Evolutionary conservation across 2,329 filamentous ascomycete species (phyloP).

Genomic region (Pyrenophora seminiperda): DNA sequence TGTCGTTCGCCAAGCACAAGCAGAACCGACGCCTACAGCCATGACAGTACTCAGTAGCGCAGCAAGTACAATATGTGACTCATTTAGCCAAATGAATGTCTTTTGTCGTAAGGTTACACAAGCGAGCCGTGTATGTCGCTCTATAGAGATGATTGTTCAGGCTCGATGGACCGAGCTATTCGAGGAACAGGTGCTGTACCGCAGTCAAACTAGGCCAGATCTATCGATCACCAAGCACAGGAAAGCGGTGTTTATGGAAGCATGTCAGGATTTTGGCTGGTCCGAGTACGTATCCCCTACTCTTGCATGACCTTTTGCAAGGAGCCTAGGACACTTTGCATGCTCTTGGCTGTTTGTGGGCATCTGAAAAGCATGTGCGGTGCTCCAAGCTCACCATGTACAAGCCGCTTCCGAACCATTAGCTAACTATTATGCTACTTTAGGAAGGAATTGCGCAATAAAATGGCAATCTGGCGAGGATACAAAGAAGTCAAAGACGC

Average conservation of each 20-base stretch:
- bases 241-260: conserved; percentile 59
- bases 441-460: conserved; percentile 61
- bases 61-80: conserved; percentile 18
- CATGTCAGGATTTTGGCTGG: conserved; percentile 61
- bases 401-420: background rate
- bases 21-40: conserved; percentile 8
- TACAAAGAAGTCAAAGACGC: conserved; percentile 64
- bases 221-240: conserved; percentile 56
- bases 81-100: conserved; percentile 51
- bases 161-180: conserved; percentile 63
- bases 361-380: background rate
- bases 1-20: conserved; percentile 15
- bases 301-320: background rate
- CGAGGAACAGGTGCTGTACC: conserved; percentile 55
- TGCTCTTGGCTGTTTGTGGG: background rate
- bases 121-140: conserved; percentile 60
- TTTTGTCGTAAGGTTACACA: conserved; percentile 54
- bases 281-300: conserved; percentile 45
- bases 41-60: conserved; percentile 21
- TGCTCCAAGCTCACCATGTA: background rate
- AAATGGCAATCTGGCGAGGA: conserved; percentile 60
- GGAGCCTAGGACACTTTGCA: background rate
- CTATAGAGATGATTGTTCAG: conserved; percentile 64
- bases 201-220: conserved; percentile 48
- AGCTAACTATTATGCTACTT: background rate